phyloP scores from a whole-genome alignment of 208 protist genomes.

The Balamuthia mandrillaris region DNA sequence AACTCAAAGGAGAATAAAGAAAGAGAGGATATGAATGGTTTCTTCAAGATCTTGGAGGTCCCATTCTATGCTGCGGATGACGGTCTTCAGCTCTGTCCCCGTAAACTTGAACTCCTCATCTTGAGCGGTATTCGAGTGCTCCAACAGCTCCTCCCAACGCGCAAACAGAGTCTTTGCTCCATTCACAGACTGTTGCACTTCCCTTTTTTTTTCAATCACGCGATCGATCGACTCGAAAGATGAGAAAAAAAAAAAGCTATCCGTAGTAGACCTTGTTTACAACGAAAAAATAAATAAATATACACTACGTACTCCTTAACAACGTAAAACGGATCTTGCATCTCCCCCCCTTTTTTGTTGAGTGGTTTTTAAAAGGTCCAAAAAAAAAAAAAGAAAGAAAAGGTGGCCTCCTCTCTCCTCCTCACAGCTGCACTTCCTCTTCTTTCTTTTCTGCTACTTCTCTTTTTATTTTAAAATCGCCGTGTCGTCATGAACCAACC shows the following conservation, averaged over 20 bases:
- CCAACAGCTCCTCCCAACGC: background rate
- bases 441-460: no score
- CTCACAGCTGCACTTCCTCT: no score
- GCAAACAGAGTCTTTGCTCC: background rate
- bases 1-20: no score
- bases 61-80: conserved; percentile 15
- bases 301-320: conserved; percentile 20
- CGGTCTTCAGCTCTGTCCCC: background rate
- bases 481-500: no score
- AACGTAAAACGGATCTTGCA: conserved; percentile 22
- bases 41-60: conserved; percentile 7
- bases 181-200: background rate
- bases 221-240: no score
- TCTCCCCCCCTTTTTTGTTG: background rate
- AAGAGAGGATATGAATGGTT: conserved; percentile 30
- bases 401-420: no score
- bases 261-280: no score
- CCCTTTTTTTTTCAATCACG: no score
- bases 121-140: background rate
- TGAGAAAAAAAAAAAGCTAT: background rate
- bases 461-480: no score
- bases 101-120: conserved; percentile 32
- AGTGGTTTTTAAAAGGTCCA: background rate
- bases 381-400: no score
- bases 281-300: background rate